Percentiles rank a stretch among this genome's conserved stretches.
phyloP scores from a whole-genome alignment of 768 basidiomycete species.

The Tulasnella sp. region DNA sequence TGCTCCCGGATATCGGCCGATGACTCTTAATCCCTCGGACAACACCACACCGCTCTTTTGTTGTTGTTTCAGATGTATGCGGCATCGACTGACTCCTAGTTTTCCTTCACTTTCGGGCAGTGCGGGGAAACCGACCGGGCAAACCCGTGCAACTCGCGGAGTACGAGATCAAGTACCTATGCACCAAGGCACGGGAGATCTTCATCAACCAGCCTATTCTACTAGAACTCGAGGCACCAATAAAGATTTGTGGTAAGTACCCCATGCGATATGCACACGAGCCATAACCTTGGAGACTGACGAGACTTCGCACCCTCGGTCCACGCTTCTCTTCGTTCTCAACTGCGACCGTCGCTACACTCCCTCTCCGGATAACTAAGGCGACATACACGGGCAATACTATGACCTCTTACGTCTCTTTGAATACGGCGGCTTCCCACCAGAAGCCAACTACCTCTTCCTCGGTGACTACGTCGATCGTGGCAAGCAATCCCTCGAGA shows the following conservation, averaged over 20 bases:
- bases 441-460: constrained; percentile 99
- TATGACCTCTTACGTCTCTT: constrained; percentile 96
- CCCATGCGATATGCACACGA: neutral
- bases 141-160: constrained; percentile 97
- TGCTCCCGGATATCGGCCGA: neutral
- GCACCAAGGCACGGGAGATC: constrained; percentile 97
- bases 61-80: neutral
- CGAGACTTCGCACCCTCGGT: no score
- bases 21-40: neutral
- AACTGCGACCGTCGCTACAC: neutral
- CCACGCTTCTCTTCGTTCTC: no score
- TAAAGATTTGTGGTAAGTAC: constrained; percentile 95
- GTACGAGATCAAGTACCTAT: constrained; percentile 98
- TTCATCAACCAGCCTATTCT: constrained; percentile 99
- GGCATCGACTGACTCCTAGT: neutral
- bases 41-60: neutral
- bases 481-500: constrained; percentile 97
- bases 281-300: no score
- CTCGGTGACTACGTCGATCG: constrained; percentile 99
- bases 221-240: constrained; percentile 94
- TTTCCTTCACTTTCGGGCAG: constrained; percentile 31
- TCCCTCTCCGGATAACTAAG: no score
- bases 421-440: constrained; percentile 98
- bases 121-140: constrained; percentile 95
- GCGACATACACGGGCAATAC: constrained; percentile 99